Conservation (phyloP, 2,329 filamentous ascomycete genomes). For the Phialophora chinensis region DNA sequence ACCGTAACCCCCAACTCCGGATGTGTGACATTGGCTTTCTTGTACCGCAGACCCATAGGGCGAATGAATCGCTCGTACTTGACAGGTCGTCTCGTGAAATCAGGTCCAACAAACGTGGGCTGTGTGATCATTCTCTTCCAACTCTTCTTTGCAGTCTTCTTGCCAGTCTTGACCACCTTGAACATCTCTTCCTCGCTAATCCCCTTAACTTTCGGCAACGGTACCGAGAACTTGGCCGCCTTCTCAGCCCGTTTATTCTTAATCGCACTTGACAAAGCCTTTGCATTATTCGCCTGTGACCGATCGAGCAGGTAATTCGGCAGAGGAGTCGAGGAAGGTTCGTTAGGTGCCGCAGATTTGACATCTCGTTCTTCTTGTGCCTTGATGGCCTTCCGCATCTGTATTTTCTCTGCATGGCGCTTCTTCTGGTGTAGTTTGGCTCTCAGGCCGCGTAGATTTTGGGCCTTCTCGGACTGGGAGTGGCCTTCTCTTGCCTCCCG, state of each 20-base stretch:
- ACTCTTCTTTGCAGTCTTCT: slow-evolving; percentile 85
- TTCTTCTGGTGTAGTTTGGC: slow-evolving; percentile 95
- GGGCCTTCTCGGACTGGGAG: slow-evolving; percentile 84
- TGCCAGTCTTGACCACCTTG: slow-evolving; percentile 92
- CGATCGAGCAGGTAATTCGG: slow-evolving; percentile 94
- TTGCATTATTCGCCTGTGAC: slow-evolving; percentile 68
- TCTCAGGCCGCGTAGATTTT: slow-evolving; percentile 87
- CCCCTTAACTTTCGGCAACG: slow-evolving; percentile 89
- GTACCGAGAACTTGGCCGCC: slow-evolving; percentile 89
- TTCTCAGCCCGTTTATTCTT: slow-evolving; percentile 96
- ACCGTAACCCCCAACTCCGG: slow-evolving; percentile 86
- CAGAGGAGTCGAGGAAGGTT: slow-evolving; percentile 80
- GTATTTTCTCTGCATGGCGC: slow-evolving; percentile 96
- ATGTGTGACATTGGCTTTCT: slow-evolving; percentile 76
- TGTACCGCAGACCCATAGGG: slow-evolving; percentile 79
- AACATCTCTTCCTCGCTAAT: slow-evolving; percentile 98
- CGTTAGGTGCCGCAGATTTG: slow-evolving; percentile 78
- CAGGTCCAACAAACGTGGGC: slow-evolving; percentile 86
- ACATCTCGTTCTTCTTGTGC: slow-evolving; percentile 95
- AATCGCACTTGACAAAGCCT: slow-evolving; percentile 81
- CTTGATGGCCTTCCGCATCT: slow-evolving; percentile 94
- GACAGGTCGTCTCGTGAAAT: slow-evolving; percentile 87
- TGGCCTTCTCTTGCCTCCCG: slow-evolving; percentile 85
- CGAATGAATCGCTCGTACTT: slow-evolving; percentile 75
- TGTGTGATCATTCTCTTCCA: slow-evolving; percentile 73